Conservation (phyloP, 1,139 yeast genomes). For the Hansenula sp. region DNA sequence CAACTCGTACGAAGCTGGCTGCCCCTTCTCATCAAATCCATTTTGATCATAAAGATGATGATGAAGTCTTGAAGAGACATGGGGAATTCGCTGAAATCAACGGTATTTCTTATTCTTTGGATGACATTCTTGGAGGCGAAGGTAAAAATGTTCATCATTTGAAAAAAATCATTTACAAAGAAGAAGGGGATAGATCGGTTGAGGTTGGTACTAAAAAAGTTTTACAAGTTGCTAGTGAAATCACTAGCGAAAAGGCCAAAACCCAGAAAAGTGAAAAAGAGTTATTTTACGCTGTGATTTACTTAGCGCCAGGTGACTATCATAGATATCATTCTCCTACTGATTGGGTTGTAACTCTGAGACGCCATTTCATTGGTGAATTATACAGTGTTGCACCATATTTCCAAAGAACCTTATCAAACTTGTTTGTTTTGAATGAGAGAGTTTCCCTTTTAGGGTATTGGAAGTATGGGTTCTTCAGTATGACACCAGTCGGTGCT, state of each 20-base stretch:
- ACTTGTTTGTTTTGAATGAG: conserved; percentile 88
- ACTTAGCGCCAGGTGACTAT: conserved; percentile 97
- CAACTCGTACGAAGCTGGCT: conserved; percentile 40
- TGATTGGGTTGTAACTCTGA: conserved; percentile 89
- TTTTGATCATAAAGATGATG: conserved; percentile 37
- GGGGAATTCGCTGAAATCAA: conserved; percentile 75
- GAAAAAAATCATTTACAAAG: conserved; percentile 46
- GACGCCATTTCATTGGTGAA: conserved; percentile 97
- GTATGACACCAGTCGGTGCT: conserved; percentile 99
- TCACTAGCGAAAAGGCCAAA: conserved; percentile 9
- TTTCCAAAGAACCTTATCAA: conserved; percentile 82
- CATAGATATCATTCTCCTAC: conserved; percentile 97
- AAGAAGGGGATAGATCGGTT: conserved; percentile 57
- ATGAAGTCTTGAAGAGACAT: conserved; percentile 49
- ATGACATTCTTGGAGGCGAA: conserved; percentile 58
- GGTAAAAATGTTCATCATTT: conserved; percentile 33
- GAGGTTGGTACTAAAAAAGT: conserved; percentile 31
- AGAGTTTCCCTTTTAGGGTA: conserved; percentile 92
- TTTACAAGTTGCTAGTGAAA: conserved; percentile 27
- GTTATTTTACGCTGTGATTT: conserved; percentile 85
- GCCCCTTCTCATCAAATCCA: conserved; percentile 59
- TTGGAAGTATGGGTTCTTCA: conserved; percentile 96
- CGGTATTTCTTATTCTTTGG: conserved; percentile 70
- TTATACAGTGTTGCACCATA: conserved; percentile 95
- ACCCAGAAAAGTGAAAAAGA: conserved; percentile 41